Base-by-base conservation (phyloP, 495 filamentous ascomycete species). In the Physcia stellaris region DNA sequence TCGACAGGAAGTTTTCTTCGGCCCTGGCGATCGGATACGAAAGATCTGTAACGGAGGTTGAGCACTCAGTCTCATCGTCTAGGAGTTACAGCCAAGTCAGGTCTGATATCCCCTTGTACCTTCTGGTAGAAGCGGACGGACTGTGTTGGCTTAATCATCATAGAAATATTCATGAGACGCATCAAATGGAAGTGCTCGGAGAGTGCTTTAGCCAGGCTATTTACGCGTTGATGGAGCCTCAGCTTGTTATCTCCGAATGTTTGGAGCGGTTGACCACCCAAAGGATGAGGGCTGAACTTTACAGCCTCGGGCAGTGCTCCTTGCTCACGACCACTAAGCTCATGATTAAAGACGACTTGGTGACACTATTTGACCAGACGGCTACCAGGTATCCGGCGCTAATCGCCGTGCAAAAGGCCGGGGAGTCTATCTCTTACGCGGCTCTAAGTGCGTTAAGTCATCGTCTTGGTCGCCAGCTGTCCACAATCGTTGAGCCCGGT, bases 171-270 rank as follows among this genome's bases (percentile, higher is more conserved):
- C n/a, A n/a, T n/a, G n/a, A n/a, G n/a, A n/a, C n/a, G n/a, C n/a
- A n/a, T n/a, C n/a, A n/a, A n/a, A n/a, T n/a, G n/a, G n/a, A n/a
- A n/a, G n/a, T n/a, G n/a, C n/a, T n/a, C n/a, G n/a, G n/a, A n/a
- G n/a, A n/a, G n/a, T n/a, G n/a, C n/a, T n/a, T n/a, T n/a, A n/a
- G n/a, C n/a, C n/a, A n/a, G n/a, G n/a, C n/a, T n/a, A n/a, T n/a
- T n/a, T n/a, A n/a, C n/a, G n/a, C 42, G 22, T 38, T 38, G n/a
- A 39, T 37, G 18, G 15, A 36, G 17, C 31, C 10, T 24, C 10
- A 15, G 17, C 24, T 36, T 47, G 13, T 35, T 54, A 4, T 53
- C 46, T 45, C 50, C 52, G 13, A 51, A 49, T 17, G 9, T 13
- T 7, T 19, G 11, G 6, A 22, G 9, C 12, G 33, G 11, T 5